Evolutionary conservation across 257 asterid genomes (phyloP).

Genomic region (Parsonsia alboflavescens): DNA sequence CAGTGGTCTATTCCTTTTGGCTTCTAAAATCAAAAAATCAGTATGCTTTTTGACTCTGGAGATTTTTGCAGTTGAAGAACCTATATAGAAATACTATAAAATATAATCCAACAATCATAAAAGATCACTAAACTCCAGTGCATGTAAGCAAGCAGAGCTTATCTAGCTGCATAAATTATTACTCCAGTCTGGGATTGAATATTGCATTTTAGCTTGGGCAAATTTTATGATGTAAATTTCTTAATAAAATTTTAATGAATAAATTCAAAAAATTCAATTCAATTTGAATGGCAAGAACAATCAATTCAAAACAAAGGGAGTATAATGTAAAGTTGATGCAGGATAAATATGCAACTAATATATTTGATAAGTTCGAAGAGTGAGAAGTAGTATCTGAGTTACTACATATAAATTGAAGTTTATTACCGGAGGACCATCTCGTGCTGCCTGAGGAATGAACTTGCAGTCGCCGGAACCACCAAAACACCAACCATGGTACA

Average conservation of each 20-base stretch:
- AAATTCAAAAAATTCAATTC: too few species aligned
- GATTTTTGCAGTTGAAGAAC: not conserved
- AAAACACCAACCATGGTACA: constrained; percentile 93
- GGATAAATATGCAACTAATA: not conserved
- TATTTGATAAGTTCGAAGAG: not conserved
- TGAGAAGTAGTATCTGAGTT: not conserved
- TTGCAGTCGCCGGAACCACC: constrained; percentile 78
- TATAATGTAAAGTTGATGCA: not conserved
- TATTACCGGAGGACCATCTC: constrained; percentile 78
- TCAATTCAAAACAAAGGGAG: too few species aligned
- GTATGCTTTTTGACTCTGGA: not conserved
- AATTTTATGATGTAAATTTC: too few species aligned
- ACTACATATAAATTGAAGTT: not conserved
- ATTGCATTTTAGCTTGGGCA: too few species aligned
- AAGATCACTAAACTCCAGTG: not conserved
- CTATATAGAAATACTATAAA: not conserved
- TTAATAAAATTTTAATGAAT: too few species aligned
- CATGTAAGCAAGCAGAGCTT: not conserved
- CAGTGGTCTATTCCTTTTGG: too few species aligned
- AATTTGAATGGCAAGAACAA: too few species aligned
- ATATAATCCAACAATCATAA: not conserved
- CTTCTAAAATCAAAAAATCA: not conserved
- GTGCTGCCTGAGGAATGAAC: constrained; percentile 79
- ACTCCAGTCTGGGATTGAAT: too few species aligned
- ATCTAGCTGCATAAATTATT: too few species aligned